Conservation (phyloP, 345 rosid species). For the Leavenworthia alabamica region DNA sequence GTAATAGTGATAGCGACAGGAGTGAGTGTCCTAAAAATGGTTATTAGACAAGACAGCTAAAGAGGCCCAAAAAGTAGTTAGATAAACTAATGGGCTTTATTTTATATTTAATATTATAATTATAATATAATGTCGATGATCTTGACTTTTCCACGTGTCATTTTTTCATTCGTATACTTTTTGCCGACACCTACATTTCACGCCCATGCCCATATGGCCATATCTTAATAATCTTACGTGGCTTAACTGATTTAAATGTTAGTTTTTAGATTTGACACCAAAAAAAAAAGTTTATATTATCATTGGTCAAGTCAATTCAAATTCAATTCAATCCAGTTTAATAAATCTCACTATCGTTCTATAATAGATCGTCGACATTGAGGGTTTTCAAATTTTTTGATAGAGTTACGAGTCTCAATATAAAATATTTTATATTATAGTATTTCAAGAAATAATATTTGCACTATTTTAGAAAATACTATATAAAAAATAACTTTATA, state of each 20-base stretch:
- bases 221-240: neutral
- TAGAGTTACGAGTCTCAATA: too few relatives aligned
- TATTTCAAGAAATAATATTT: too few relatives aligned
- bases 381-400: too few relatives aligned
- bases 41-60: neutral
- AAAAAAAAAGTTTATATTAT: neutral
- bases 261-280: slow-evolving; percentile 3
- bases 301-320: slow-evolving; percentile 26
- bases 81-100: neutral
- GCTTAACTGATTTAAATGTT: neutral
- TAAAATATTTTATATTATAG: too few relatives aligned
- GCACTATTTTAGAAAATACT: too few relatives aligned
- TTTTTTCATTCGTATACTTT: neutral
- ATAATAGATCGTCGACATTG: slow-evolving; percentile 22
- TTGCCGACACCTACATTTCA: slow-evolving; percentile 25
- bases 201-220: neutral
- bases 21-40: neutral
- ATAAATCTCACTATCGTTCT: neutral
- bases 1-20: neutral
- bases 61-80: slow-evolving; percentile 14
- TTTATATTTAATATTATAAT: neutral
- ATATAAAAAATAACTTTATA: too few relatives aligned
- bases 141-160: neutral
- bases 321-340: slow-evolving; percentile 9
- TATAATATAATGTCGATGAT: slow-evolving; percentile 26